Conservation (phyloP, 192 early-diverging fungal species). For the Coemansia sp. region DNA sequence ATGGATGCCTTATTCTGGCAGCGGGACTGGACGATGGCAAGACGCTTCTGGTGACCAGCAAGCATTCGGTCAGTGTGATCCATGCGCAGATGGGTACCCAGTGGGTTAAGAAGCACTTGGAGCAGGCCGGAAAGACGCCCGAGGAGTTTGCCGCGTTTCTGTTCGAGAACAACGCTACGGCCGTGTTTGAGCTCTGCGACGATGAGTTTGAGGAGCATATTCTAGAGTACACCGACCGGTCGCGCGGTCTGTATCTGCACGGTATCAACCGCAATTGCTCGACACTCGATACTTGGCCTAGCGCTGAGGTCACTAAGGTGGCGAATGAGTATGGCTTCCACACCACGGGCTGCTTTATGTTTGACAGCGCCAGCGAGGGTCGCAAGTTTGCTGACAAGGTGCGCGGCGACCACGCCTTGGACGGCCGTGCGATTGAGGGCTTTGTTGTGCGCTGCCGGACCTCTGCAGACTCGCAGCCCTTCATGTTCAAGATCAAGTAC, state of each 20-base stretch:
- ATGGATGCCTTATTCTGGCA: conserved; percentile 94
- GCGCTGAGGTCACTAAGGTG: conserved; percentile 61
- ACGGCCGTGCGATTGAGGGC: conserved; percentile 82
- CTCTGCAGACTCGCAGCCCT: conserved; percentile 23
- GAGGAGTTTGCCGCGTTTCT: conserved; percentile 78
- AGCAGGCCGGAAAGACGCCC: conserved; percentile 54
- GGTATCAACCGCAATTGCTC: conserved; percentile 85
- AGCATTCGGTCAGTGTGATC: conserved; percentile 65
- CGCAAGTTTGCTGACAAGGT: conserved; percentile 71
- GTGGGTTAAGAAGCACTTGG: conserved; percentile 76
- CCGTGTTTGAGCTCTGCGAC: conserved; percentile 86
- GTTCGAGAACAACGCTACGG: conserved; percentile 72
- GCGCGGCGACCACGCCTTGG: conserved; percentile 63
- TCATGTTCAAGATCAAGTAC: conserved; percentile 94
- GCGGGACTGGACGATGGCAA: conserved; percentile 62
- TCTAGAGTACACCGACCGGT: conserved; percentile 77
- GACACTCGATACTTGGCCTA: conserved; percentile 73
- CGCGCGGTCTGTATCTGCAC: conserved; percentile 86
- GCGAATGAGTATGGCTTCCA: conserved; percentile 79
- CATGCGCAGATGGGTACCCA: conserved; percentile 68
- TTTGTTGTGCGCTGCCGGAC: conserved; percentile 84
- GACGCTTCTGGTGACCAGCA: conserved; percentile 82
- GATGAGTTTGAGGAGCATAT: conserved; percentile 97
- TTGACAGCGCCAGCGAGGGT: conserved; percentile 65
- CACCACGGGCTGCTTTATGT: conserved; percentile 56